Evolutionary conservation across 2,329 filamentous ascomycete genomes (phyloP).

Genomic region (Huntiella abstrusa): DNA sequence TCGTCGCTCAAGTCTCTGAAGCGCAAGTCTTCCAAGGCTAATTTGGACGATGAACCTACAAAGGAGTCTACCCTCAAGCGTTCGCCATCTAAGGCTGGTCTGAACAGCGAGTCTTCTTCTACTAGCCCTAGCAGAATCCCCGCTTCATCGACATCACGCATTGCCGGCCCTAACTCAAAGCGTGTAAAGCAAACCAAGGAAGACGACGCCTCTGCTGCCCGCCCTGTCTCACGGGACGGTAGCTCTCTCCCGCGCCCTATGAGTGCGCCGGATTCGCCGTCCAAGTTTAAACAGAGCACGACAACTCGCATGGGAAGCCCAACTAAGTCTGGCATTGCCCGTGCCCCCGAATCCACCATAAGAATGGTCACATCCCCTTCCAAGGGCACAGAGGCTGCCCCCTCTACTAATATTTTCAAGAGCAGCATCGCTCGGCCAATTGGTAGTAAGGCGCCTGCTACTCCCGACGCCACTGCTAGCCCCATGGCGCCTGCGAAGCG

Average conservation of each 20-base stretch:
- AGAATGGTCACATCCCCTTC: conserved; percentile 25
- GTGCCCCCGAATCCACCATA: conserved; percentile 45
- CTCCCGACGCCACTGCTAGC: conserved; percentile 16
- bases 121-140: conserved; percentile 11
- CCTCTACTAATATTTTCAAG: background rate
- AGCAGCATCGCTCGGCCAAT: background rate
- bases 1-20: conserved; percentile 22
- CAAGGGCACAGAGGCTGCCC: conserved; percentile 21
- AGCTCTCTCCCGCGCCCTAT: conserved; percentile 32
- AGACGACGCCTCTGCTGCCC: conserved; percentile 50
- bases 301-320: conserved; percentile 17
- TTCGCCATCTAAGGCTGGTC: conserved; percentile 17
- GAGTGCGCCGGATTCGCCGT: conserved; percentile 16
- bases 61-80: conserved; percentile 20
- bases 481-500: conserved; percentile 21
- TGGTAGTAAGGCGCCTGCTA: background rate
- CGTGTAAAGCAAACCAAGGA: conserved; percentile 46
- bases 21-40: conserved; percentile 33
- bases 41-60: conserved; percentile 40
- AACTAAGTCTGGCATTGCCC: conserved; percentile 42
- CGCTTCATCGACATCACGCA: conserved; percentile 3
- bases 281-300: conserved; percentile 4
- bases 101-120: conserved; percentile 15
- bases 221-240: conserved; percentile 36
- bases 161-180: conserved; percentile 36